Conservation (phyloP, 2,329 filamentous ascomycete genomes). For the Periconia sp. region DNA sequence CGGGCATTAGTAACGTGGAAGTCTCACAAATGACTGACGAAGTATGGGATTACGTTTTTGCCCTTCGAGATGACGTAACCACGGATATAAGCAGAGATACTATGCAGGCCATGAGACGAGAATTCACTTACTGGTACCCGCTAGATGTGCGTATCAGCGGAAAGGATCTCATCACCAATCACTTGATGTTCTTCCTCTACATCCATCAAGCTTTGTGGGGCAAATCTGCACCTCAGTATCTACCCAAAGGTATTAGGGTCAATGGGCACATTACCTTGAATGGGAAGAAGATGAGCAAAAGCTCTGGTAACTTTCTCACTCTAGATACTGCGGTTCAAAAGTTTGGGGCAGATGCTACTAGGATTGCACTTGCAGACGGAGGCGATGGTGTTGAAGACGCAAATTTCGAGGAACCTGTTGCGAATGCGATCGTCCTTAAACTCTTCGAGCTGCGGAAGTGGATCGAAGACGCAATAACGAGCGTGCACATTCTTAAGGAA, state of each 20-base stretch:
- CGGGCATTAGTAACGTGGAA: constrained; percentile 52
- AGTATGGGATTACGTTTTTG: constrained; percentile 95
- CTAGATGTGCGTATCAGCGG: constrained; percentile 84
- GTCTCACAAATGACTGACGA: constrained; percentile 90
- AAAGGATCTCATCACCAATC: constrained; percentile 74
- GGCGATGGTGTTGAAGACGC: constrained; percentile 93
- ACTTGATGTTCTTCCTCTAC: constrained; percentile 94
- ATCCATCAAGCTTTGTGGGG: constrained; percentile 89
- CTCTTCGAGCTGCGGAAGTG: constrained; percentile 83
- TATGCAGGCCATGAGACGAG: constrained; percentile 78
- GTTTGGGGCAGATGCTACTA: constrained; percentile 84
- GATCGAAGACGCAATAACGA: constrained; percentile 81
- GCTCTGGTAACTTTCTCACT: constrained; percentile 94
- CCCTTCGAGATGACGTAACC: constrained; percentile 71
- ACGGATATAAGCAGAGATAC: constrained; percentile 73
- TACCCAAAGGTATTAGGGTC: constrained; percentile 80
- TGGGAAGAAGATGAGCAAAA: constrained; percentile 98
- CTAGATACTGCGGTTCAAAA: constrained; percentile 77
- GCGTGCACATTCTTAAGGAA: constrained; percentile 51
- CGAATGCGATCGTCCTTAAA: constrained; percentile 86
- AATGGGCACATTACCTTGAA: constrained; percentile 95
- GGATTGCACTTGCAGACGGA: constrained; percentile 89
- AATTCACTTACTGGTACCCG: constrained; percentile 97
- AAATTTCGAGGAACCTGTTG: constrained; percentile 94
- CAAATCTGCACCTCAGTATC: constrained; percentile 80